Evolutionary conservation across 495 filamentous ascomycete species (phyloP).

Genomic region (Hypoxylon crocopeplum): DNA sequence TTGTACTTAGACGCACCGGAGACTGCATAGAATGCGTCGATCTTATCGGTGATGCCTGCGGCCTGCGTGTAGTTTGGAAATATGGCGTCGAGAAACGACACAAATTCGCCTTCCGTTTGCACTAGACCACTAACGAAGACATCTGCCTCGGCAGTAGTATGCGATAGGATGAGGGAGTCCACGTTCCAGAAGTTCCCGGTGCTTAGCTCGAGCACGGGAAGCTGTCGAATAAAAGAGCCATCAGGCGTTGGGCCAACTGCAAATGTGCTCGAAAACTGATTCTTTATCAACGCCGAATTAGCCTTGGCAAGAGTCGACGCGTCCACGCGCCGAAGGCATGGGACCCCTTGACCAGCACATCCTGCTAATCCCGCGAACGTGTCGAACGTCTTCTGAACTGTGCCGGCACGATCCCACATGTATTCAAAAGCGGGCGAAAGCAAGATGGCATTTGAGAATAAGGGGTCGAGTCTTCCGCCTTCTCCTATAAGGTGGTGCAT

Average conservation of each 20-base stretch:
- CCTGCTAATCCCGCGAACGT: constrained; percentile 53
- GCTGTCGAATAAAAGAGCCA: constrained; percentile 51
- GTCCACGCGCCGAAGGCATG: constrained; percentile 51
- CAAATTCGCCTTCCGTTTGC: constrained; percentile 60
- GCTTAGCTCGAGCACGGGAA: constrained; percentile 51
- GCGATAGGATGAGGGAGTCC: constrained; percentile 49
- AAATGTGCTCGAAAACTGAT: constrained; percentile 47
- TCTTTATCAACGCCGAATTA: constrained; percentile 46
- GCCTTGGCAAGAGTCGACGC: constrained; percentile 45
- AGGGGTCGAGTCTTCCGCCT: constrained; percentile 56
- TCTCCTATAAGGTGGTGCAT: constrained; percentile 71
- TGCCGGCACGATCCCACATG: constrained; percentile 49
- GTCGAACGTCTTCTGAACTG: constrained; percentile 48
- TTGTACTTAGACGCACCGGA: constrained; percentile 33
- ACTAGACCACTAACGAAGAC: constrained; percentile 53
- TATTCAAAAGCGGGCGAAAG: constrained; percentile 57
- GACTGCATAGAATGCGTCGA: constrained; percentile 46
- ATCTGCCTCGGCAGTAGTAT: constrained; percentile 49
- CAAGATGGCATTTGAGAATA: constrained; percentile 54
- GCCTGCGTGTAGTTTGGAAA: constrained; percentile 47
- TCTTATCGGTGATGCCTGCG: constrained; percentile 39
- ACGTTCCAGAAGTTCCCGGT: constrained; percentile 54
- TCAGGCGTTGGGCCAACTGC: constrained; percentile 55
- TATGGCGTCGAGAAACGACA: constrained; percentile 51
- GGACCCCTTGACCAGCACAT: constrained; percentile 52